Conservation (phyloP, 805 yeast genomes). For the Metschnikowia borealis region DNA sequence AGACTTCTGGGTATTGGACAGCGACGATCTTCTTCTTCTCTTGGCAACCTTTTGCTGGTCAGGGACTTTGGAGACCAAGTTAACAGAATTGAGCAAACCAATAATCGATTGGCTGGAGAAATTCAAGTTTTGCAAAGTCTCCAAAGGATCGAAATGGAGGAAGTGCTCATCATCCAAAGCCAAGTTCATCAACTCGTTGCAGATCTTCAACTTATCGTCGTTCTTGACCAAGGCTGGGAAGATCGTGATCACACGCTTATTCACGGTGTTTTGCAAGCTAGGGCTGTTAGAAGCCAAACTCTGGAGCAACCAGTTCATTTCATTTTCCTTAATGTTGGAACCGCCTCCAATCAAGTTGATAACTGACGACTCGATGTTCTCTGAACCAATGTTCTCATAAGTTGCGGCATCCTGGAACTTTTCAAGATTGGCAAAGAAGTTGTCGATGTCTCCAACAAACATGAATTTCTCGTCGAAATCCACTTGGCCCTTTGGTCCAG, state of each 20-base stretch:
- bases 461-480: constrained; percentile 31
- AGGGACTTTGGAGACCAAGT: constrained; percentile 46
- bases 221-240: constrained; percentile 51
- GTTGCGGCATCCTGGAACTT: constrained; percentile 36
- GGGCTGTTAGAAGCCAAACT: constrained; percentile 35
- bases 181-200: constrained; percentile 46
- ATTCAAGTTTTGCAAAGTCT: constrained; percentile 50
- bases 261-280: constrained; percentile 40
- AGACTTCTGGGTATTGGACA: constrained; percentile 72
- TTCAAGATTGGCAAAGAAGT: constrained; percentile 37
- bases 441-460: constrained; percentile 29
- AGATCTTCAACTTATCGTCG: constrained; percentile 55
- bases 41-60: constrained; percentile 62
- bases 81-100: constrained; percentile 54
- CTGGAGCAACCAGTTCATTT: constrained; percentile 56
- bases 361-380: constrained; percentile 52
- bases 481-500: constrained; percentile 1
- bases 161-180: constrained; percentile 43
- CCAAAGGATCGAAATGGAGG: constrained; percentile 35
- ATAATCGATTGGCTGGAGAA: constrained; percentile 56
- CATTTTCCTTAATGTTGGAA: constrained; percentile 24
- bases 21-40: constrained; percentile 61
- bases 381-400: constrained; percentile 46
- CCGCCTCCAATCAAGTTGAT: constrained; percentile 53
- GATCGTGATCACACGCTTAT: constrained; percentile 48